phyloP scores from a whole-genome alignment of 305 asterid genomes.

The Solanum chacoense region DNA sequence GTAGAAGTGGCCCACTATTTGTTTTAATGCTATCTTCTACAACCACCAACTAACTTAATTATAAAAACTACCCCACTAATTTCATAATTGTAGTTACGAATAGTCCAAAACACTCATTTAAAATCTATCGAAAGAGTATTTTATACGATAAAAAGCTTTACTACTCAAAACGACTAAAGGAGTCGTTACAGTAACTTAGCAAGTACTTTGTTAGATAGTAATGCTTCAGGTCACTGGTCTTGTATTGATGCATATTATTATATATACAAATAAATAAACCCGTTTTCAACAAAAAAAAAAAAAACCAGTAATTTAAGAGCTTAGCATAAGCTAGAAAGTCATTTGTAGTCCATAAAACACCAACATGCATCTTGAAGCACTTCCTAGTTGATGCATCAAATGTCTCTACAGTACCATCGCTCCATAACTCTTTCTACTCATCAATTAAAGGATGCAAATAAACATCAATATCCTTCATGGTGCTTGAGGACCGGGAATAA shows the following conservation, averaged over 20 bases:
- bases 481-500: background rate
- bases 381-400: background rate
- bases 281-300: background rate
- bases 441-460: background rate
- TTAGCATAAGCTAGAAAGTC: conserved; percentile 3
- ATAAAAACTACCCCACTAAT: too few species aligned
- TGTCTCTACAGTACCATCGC: background rate
- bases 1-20: too few species aligned
- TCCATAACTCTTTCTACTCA: background rate
- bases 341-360: background rate
- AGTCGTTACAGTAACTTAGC: background rate
- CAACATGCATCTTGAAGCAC: background rate
- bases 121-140: too few species aligned
- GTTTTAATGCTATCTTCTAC: too few species aligned
- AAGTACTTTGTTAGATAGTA: background rate
- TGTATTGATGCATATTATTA: background rate
- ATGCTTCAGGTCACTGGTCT: background rate
- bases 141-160: too few species aligned
- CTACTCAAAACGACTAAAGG: too few species aligned
- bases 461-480: background rate
- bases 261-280: background rate
- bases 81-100: too few species aligned
- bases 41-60: too few species aligned
- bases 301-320: background rate
- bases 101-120: too few species aligned